Evolutionary conservation across 2,329 filamentous ascomycete species (phyloP).

Genomic region (Pestalotiopsis sp.): DNA sequence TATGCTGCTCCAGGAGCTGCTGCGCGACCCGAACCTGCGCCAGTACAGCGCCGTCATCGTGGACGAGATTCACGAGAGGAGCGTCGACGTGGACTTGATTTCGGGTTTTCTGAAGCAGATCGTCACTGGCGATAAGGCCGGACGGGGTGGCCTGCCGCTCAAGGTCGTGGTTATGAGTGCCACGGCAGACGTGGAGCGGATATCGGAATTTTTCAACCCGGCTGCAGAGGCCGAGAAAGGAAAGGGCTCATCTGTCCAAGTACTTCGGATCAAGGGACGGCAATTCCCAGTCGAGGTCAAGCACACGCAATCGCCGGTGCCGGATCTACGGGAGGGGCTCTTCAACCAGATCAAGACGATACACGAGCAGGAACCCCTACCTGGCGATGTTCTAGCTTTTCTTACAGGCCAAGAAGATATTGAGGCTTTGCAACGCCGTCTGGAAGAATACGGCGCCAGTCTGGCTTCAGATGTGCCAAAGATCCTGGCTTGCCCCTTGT

Average conservation of each 20-base stretch:
- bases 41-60: slow-evolving; percentile 91
- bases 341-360: slow-evolving; percentile 84
- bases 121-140: slow-evolving; percentile 62
- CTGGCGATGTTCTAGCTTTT: slow-evolving; percentile 92
- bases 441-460: slow-evolving; percentile 77
- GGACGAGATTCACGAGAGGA: slow-evolving; percentile 96
- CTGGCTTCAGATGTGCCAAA: slow-evolving; percentile 77
- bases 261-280: slow-evolving; percentile 77
- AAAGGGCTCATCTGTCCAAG: slow-evolving; percentile 31
- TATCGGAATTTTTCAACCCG: slow-evolving; percentile 71
- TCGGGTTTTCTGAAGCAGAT: slow-evolving; percentile 87
- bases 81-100: slow-evolving; percentile 89
- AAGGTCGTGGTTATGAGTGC: slow-evolving; percentile 98
- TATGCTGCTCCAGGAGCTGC: slow-evolving; percentile 91
- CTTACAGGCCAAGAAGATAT: slow-evolving; percentile 93
- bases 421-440: slow-evolving; percentile 75
- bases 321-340: slow-evolving; percentile 81
- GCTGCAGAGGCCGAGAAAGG: not conserved
- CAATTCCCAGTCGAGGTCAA: slow-evolving; percentile 82
- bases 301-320: slow-evolving; percentile 74
- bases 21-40: slow-evolving; percentile 79
- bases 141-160: slow-evolving; percentile 72
- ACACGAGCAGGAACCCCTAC: slow-evolving; percentile 85
- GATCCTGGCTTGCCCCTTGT: slow-evolving; percentile 76
- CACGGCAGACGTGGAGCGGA: slow-evolving; percentile 83